These are phyloP conservation scores for Xylariaceae sp. DNA, from an alignment of 2,329 filamentous ascomycete genomes.

Conservation along the genomic window DNA sequence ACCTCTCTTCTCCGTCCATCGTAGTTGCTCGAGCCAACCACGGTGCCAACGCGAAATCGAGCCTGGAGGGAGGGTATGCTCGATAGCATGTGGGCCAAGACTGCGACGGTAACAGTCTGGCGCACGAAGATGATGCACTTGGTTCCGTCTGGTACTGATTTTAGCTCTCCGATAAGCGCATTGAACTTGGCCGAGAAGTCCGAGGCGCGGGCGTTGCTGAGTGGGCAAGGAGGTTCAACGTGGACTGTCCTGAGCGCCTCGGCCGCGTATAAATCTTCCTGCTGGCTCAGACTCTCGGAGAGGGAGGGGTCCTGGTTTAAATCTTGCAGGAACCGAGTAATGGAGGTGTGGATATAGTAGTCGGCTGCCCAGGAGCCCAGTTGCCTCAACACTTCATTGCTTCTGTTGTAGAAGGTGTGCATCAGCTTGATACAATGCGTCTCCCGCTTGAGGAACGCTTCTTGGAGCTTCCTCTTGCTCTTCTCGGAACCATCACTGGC, in stretches of 20 bases:
- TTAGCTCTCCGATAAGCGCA: constrained; percentile 47
- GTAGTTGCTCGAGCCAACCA: constrained; percentile 49
- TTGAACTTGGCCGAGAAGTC: constrained; percentile 53
- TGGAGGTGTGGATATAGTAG: constrained; percentile 52
- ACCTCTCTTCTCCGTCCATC: constrained; percentile 36
- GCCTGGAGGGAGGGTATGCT: constrained; percentile 42
- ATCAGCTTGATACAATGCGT: constrained; percentile 54
- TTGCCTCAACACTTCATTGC: constrained; percentile 45
- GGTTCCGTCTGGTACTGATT: constrained; percentile 36
- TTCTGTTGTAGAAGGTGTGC: constrained; percentile 46
- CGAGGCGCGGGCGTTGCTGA: constrained; percentile 15
- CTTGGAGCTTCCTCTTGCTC: constrained; percentile 34
- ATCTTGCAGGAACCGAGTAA: constrained; percentile 31
- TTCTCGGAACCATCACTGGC: constrained; percentile 36
- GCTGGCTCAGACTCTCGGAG: constrained; percentile 39
- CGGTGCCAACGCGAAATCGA: constrained; percentile 46
- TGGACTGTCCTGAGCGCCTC: constrained; percentile 38
- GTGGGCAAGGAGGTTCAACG: constrained; percentile 13
- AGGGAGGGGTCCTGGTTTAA: constrained; percentile 22
- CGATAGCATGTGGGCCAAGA: constrained; percentile 54
- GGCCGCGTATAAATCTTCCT: constrained; percentile 53
- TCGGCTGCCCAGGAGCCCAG: constrained; percentile 67
- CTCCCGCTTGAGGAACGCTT: constrained; percentile 37
- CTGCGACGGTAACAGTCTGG: constrained; percentile 54
- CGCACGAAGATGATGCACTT: constrained; percentile 64